Base-by-base conservation (phyloP, 1,139 yeast genomes). In the Hyphopichia khmerensis region DNA sequence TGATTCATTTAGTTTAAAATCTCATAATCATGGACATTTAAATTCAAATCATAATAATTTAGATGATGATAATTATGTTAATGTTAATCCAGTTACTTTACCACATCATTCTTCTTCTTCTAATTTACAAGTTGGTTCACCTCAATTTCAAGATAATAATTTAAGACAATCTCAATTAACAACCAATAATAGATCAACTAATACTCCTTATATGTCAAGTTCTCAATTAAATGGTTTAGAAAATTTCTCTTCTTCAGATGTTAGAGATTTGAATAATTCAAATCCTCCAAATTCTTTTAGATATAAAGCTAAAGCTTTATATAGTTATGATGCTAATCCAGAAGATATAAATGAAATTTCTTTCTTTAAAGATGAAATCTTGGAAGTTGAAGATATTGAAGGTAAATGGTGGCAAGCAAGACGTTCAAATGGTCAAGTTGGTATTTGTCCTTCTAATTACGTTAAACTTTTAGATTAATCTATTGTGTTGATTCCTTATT, bases 371-470 rank as follows among this genome's bases (percentile, higher is more conserved):
- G 97, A 93, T 47, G 99, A 93, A 63, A 72, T 90, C 23, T 77
- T 93, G 60, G 91, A 87, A 55, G 96, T 93, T 37, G 90, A 89
- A 55, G 98, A 93, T 59, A 87, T 89, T 45, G 89, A 88, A 51
- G 97, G 98, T 41, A 85, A 95, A 68, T 93, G 99, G 99, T 93
- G 98, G 98, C 96, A 90, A 66, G 98, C 96, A 30, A 81, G 87
- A 59, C 80, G 91, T 58, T 75, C 85, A 16, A 85, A 82, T 54
- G 99, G 99, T 38, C 95, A 90, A 62, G 87, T 89, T 40, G 99
- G 99, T 53, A 93, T 93, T 54, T 91, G 96, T 64, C 99, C 99
- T 41, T 86, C 96, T 51, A 93, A 93, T 64, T 93, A 93, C 58
- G 95, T 91, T 40, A 87, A 87, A 59, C 69, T 89, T 52, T 67